phyloP scores from a whole-genome alignment of 2,329 filamentous ascomycete genomes.

The Hymenotorrendiella dingleyae region DNA sequence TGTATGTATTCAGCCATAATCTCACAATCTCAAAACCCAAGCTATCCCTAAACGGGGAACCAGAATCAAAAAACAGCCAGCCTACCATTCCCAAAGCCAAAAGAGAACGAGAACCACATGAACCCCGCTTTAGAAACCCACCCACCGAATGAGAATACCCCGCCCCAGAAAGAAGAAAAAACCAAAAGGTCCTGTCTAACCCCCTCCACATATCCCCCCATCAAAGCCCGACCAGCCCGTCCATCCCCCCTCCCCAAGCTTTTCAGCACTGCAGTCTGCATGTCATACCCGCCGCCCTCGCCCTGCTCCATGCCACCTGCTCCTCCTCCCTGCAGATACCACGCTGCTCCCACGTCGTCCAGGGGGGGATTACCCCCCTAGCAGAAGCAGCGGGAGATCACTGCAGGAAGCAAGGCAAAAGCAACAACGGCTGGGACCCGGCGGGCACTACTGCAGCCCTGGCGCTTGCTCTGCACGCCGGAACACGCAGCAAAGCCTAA shows the following conservation, averaged over 20 bases:
- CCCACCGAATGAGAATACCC: not conserved
- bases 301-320: not conserved
- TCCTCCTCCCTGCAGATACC: not conserved
- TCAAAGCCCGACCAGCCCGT: not conserved
- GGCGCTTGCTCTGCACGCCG: not conserved
- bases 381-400: not conserved
- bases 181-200: not conserved
- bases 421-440: not conserved
- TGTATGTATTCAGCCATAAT: no score
- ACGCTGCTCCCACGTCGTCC: no score
- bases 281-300: not conserved
- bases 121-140: not conserved
- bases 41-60: not conserved
- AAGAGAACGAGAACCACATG: no score
- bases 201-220: not conserved
- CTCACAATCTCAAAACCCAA: no score
- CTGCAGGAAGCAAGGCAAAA: not conserved
- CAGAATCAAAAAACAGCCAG: not conserved
- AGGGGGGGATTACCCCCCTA: no score
- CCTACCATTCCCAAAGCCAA: not conserved
- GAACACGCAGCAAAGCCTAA: not conserved
- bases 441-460: constrained; percentile 9
- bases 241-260: not conserved
- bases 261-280: not conserved
- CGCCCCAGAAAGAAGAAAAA: not conserved